These are phyloP conservation scores for Clitopilus hobsonii DNA, from an alignment of 768 basidiomycete species.

Conservation along the genomic window DNA sequence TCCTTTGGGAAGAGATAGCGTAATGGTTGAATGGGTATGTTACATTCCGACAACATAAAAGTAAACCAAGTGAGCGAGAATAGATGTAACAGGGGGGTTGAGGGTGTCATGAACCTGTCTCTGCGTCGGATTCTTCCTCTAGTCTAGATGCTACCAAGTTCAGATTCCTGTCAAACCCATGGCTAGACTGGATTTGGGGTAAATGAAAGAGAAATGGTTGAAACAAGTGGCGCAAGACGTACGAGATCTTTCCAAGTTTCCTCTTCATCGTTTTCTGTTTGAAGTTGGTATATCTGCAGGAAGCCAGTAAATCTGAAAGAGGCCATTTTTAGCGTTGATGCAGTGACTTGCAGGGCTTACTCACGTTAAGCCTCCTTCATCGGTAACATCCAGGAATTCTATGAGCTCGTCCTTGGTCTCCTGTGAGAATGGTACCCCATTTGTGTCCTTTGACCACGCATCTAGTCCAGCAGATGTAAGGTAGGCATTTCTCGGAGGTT, in stretches of 20 bases:
- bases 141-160: constrained; percentile 51
- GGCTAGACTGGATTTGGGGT: constrained; percentile 44
- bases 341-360: constrained; percentile 18
- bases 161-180: constrained; percentile 71
- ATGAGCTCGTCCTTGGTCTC: constrained; percentile 76
- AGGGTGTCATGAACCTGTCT: neutral
- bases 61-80: neutral
- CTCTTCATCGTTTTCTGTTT: constrained; percentile 79
- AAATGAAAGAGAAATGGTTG: constrained; percentile 7
- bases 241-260: constrained; percentile 85
- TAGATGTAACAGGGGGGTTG: no score
- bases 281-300: constrained; percentile 79
- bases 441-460: constrained; percentile 75
- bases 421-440: constrained; percentile 72
- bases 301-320: constrained; percentile 67
- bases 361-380: constrained; percentile 69
- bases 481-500: constrained; percentile 52
- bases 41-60: neutral
- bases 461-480: constrained; percentile 61
- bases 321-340: neutral
- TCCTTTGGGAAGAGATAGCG: neutral
- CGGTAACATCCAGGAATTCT: constrained; percentile 72
- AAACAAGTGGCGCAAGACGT: constrained; percentile 16
- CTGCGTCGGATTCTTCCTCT: constrained; percentile 36
- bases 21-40: no score